Evolutionary conservation across 1,284 basidiomycete genomes (phyloP).

Genomic region (Ganoderma sp.): DNA sequence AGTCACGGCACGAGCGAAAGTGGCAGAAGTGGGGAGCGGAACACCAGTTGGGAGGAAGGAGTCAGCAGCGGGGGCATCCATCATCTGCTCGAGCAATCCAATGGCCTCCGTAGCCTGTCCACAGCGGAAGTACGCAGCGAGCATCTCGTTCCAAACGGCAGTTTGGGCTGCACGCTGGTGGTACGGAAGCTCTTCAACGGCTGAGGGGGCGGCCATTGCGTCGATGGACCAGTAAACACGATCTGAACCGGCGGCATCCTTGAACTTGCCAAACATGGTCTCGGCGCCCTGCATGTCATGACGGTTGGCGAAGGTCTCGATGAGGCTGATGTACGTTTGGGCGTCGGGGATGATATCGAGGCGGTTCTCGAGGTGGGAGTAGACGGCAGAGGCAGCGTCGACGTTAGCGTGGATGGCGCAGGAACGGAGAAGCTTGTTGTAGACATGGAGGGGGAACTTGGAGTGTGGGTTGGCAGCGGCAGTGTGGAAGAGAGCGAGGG

Average conservation of each 20-base stretch:
- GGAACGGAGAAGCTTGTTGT: conserved; percentile 66
- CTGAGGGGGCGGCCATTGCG: conserved; percentile 2
- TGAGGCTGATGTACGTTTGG: conserved; percentile 61
- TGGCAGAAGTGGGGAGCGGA: conserved; percentile 65
- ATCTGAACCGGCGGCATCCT: conserved; percentile 47
- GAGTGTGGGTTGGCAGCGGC: conserved; percentile 47
- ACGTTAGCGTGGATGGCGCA: conserved; percentile 66
- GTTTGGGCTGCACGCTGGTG: conserved; percentile 44
- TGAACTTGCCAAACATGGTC: conserved; percentile 73
- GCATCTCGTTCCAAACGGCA: conserved; percentile 76
- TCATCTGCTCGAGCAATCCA: conserved; percentile 75
- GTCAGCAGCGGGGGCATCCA: conserved; percentile 53
- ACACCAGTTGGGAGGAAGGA: conserved; percentile 48
- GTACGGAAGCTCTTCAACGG: neutral
- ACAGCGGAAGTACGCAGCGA: conserved; percentile 74
- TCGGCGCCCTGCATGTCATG: conserved; percentile 65
- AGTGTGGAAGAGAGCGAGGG: conserved; percentile 75
- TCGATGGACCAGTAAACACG: conserved; percentile 41
- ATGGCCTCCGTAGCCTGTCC: conserved; percentile 71
- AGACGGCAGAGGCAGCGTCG: conserved; percentile 71
- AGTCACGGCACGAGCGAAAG: conserved; percentile 69
- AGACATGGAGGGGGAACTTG: conserved; percentile 51
- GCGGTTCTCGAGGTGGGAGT: conserved; percentile 66
- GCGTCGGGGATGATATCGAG: conserved; percentile 48
- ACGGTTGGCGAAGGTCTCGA: conserved; percentile 63